Percentiles rank a stretch among this genome's conserved stretches.
These are phyloP conservation scores for Paxillus rubicundulus DNA, from an alignment of 768 basidiomycete genomes.

Conservation along the genomic window DNA sequence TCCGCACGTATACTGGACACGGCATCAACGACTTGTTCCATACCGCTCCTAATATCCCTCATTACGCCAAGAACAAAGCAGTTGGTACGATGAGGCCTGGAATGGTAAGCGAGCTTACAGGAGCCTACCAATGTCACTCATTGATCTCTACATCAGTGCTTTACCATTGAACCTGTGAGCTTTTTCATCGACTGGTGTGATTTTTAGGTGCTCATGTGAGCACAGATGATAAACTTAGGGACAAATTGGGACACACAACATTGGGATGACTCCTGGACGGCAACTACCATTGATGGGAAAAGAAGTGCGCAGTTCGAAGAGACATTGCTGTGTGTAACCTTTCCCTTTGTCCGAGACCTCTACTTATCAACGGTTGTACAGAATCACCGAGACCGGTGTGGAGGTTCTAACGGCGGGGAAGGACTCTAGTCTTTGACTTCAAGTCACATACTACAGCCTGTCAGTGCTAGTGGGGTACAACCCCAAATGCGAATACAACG, in stretches of 20 bases:
- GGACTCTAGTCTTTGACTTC: conserved; percentile 23
- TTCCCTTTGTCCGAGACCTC: conserved; percentile 1
- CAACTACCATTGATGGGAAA: conserved; percentile 88
- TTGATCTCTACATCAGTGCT: conserved; percentile 40
- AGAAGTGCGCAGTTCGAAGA: conserved; percentile 97
- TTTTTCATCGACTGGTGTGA: conserved; percentile 1
- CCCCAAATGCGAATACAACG: conserved; percentile 26
- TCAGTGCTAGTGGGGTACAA: background rate
- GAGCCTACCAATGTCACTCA: background rate
- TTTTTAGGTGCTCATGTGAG: conserved; percentile 6
- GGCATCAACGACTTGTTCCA: conserved; percentile 90
- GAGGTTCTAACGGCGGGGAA: conserved; percentile 77
- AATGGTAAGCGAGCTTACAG: conserved; percentile 56
- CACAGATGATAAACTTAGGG: conserved; percentile 91
- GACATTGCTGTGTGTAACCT: conserved; percentile 75
- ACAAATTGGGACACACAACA: conserved; percentile 72
- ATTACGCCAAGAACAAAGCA: conserved; percentile 93
- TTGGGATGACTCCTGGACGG: conserved; percentile 97
- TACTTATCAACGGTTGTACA: conserved; percentile 33
- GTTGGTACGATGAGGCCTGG: conserved; percentile 92
- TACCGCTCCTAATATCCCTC: conserved; percentile 81
- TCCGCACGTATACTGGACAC: conserved; percentile 90
- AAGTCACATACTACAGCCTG: conserved; percentile 6
- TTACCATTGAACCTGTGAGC: conserved; percentile 78
- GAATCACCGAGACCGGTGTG: conserved; percentile 88